These are phyloP conservation scores for Gentiana macrophylla DNA, from an alignment of 257 asterid genomes.

Conservation along the genomic window DNA sequence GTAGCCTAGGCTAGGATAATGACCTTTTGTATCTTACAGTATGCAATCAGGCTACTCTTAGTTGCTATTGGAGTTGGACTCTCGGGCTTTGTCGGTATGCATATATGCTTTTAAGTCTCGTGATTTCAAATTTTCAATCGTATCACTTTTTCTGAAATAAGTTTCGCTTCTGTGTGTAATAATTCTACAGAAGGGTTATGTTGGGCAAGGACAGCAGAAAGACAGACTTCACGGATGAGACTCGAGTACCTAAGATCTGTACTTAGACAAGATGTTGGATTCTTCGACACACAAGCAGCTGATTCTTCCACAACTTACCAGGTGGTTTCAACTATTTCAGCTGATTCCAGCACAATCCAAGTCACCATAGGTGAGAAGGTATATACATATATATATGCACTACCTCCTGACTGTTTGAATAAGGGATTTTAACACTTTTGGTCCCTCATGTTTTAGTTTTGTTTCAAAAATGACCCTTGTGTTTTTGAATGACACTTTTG, in stretches of 20 bases:
- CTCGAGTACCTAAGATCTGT: constrained; percentile 80
- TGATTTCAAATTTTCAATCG: not conserved
- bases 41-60: constrained; percentile 47
- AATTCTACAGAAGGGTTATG: constrained; percentile 60
- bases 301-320: constrained; percentile 67
- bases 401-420: no score
- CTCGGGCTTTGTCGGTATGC: constrained; percentile 66
- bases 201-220: constrained; percentile 94
- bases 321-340: constrained; percentile 58
- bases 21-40: constrained; percentile 15
- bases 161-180: not conserved
- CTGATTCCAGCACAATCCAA: constrained; percentile 62
- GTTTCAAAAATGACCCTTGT: no score
- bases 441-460: no score
- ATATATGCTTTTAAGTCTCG: not conserved
- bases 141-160: not conserved
- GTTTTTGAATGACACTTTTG: no score
- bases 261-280: constrained; percentile 68
- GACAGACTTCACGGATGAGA: constrained; percentile 80
- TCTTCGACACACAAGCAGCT: constrained; percentile 64
- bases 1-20: not conserved
- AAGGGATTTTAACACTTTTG: no score
- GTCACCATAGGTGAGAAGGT: constrained; percentile 79
- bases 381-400: constrained; percentile 7
- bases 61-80: constrained; percentile 73